Evolutionary conservation across 1,284 basidiomycete species (phyloP).

Genomic region (Volvariella surrecta): DNA sequence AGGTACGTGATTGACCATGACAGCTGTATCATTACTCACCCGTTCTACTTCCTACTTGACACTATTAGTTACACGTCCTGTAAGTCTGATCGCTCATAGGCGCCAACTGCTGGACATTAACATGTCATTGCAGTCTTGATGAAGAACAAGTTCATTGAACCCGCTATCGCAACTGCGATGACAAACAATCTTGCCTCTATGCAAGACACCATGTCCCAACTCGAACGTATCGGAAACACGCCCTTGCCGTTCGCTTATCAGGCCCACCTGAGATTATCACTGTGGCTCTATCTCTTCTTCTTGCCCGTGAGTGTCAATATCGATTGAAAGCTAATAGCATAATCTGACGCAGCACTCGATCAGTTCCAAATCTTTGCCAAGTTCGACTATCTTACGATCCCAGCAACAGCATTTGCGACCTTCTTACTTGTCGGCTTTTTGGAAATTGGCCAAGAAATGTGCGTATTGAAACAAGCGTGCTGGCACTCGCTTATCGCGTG

Average conservation of each 20-base stretch:
- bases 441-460: constrained; percentile 66
- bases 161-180: constrained; percentile 43
- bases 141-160: constrained; percentile 34
- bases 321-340: neutral
- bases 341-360: neutral
- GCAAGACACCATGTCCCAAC: constrained; percentile 50
- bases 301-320: constrained; percentile 37
- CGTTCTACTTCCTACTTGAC: no score
- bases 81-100: constrained; percentile 17
- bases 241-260: constrained; percentile 66
- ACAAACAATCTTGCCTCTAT: constrained; percentile 35
- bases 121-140: constrained; percentile 27
- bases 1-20: constrained; percentile 20
- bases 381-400: constrained; percentile 48
- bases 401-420: constrained; percentile 50
- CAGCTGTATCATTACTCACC: no score
- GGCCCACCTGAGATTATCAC: constrained; percentile 53
- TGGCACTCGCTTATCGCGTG: neutral
- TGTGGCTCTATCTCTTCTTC: constrained; percentile 60
- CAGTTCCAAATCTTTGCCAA: constrained; percentile 50
- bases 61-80: constrained; percentile 25
- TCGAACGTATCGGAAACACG: constrained; percentile 54
- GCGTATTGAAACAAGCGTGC: constrained; percentile 12
- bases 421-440: constrained; percentile 63
- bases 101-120: no score